Evolutionary conservation across 306 rosid species (phyloP).

Genomic region (Vigna hirtella): DNA sequence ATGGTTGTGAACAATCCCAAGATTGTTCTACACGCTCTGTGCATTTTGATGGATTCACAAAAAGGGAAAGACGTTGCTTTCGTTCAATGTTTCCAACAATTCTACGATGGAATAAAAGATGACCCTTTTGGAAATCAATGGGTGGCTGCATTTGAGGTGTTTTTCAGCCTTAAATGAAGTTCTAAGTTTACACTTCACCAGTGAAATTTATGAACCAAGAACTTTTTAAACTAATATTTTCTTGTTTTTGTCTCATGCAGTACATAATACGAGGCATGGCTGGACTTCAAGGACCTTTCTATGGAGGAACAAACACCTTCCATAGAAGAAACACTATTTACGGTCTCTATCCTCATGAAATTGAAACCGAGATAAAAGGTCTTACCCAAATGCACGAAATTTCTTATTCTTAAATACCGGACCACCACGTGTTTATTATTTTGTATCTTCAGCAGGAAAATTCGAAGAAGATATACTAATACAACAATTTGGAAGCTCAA

Average conservation of each 20-base stretch:
- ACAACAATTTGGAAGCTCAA: conserved; percentile 61
- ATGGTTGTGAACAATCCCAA: conserved; percentile 69
- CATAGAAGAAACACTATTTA: conserved; percentile 72
- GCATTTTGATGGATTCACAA: conserved; percentile 55
- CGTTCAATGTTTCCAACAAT: conserved; percentile 66
- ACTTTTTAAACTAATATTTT: conserved; percentile 1
- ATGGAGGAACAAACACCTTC: conserved; percentile 66
- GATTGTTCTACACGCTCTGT: conserved; percentile 59
- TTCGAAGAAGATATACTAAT: conserved; percentile 33
- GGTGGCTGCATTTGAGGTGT: conserved; percentile 47
- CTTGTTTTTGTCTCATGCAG: conserved; percentile 37
- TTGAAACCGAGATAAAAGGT: conserved; percentile 43
- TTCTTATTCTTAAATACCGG: neutral
- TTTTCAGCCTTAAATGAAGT: conserved; percentile 16
- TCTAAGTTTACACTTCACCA: neutral
- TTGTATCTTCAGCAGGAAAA: conserved; percentile 43
- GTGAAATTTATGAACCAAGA: neutral
- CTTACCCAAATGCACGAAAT: neutral
- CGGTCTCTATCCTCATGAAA: conserved; percentile 54
- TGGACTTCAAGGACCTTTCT: conserved; percentile 66
- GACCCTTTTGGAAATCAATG: conserved; percentile 72
- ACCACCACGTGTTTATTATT: neutral
- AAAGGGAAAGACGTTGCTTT: conserved; percentile 59
- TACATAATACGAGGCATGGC: conserved; percentile 49
- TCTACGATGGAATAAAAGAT: conserved; percentile 63